Conservation (phyloP, 306 rosid genomes). For the Trifolium repens region DNA sequence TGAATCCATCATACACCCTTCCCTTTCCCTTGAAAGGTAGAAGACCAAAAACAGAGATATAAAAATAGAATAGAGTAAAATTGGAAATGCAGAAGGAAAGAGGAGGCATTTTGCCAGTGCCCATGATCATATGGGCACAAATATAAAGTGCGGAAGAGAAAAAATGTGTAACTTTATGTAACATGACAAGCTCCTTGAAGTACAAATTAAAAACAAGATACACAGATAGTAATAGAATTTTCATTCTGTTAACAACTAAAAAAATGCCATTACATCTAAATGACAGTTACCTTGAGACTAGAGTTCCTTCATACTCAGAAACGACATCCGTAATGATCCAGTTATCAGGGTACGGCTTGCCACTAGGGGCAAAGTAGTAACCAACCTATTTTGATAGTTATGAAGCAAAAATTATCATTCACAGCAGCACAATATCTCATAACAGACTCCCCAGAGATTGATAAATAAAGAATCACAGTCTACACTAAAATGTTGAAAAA, state of each 20-base stretch:
- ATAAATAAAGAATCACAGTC: conserved; percentile 43
- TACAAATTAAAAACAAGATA: conserved; percentile 1
- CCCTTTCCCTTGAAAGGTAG: conserved; percentile 31
- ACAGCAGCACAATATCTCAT: conserved; percentile 43
- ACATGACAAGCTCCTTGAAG: conserved; percentile 26
- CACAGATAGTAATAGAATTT: conserved; percentile 8
- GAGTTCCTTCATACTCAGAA: conserved; percentile 86
- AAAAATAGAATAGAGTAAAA: conserved; percentile 24
- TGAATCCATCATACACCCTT: conserved; percentile 23
- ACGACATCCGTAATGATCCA: conserved; percentile 93
- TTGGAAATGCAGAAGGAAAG: conserved; percentile 21
- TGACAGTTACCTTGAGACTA: conserved; percentile 69
- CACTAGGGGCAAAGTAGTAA: conserved; percentile 99
- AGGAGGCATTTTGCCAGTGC: conserved; percentile 5
- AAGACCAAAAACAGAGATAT: conserved; percentile 16
- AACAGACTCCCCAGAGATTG: conserved; percentile 44
- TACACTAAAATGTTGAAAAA: conserved; percentile 40
- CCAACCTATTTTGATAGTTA: conserved; percentile 81
- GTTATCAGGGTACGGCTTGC: conserved; percentile 99
- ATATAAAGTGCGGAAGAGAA: conserved; percentile 11
- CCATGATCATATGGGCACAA: conserved; percentile 19
- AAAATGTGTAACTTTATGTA: conserved; percentile 5
- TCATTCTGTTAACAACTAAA: conserved; percentile 29
- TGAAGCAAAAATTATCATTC: conserved; percentile 53
- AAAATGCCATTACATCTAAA: conserved; percentile 20